A percentile compares a stretch with the other conserved stretches of the same genome.
Conservation (phyloP, 176 grass and related monocot species). For the Olyra latifolia region DNA sequence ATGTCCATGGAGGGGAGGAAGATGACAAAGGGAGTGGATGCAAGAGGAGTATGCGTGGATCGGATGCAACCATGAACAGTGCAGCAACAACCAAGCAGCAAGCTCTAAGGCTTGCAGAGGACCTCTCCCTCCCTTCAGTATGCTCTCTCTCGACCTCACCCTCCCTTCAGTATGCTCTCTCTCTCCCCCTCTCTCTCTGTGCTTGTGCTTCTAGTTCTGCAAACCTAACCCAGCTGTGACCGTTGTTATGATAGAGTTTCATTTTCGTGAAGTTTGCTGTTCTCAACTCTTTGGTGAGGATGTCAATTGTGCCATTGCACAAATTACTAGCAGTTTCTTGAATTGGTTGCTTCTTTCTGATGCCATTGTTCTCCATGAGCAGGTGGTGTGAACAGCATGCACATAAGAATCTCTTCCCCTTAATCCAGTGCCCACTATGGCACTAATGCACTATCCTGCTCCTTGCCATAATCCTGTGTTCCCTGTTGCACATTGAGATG, state of each 20-base stretch:
- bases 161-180: not conserved
- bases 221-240: not conserved
- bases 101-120: conserved; percentile 71
- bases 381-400: not conserved
- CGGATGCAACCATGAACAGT: conserved; percentile 40
- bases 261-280: not conserved
- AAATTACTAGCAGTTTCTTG: not conserved
- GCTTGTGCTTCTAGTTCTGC: not conserved
- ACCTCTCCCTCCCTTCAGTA: conserved; percentile 87
- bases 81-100: conserved; percentile 46
- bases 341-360: not conserved
- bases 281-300: not conserved
- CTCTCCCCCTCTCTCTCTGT: not conserved
- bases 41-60: conserved; percentile 29
- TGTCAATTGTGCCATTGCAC: not conserved
- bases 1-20: conserved; percentile 25
- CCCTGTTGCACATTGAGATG: conserved; percentile 12
- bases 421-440: not conserved
- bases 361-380: not conserved
- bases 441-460: too few relatives aligned
- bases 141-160: conserved; percentile 29
- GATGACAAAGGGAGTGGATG: conserved; percentile 17
- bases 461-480: not conserved
- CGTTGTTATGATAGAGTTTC: not conserved
- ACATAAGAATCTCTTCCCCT: not conserved